Conservation (phyloP, 2,329 filamentous ascomycete species). For the Colletotrichum sp. region DNA sequence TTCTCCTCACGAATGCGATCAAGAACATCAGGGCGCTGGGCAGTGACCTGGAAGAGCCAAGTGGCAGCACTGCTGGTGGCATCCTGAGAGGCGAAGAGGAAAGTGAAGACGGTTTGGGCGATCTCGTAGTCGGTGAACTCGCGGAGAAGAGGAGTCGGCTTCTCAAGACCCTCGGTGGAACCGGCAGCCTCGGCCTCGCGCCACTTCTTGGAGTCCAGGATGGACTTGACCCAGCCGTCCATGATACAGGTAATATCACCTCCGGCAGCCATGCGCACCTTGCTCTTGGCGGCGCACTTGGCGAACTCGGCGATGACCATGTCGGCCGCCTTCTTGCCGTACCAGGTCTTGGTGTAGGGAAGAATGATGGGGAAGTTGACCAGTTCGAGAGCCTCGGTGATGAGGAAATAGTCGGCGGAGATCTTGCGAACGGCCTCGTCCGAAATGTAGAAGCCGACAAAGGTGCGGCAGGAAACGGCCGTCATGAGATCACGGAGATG, state of each 20-base stretch:
- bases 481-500: conserved; percentile 95
- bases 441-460: conserved; percentile 93
- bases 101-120: conserved; percentile 91
- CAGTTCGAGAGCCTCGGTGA: conserved; percentile 92
- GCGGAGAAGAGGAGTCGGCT: conserved; percentile 83
- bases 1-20: conserved; percentile 94
- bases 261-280: conserved; percentile 88
- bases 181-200: conserved; percentile 79
- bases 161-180: conserved; percentile 71
- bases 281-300: conserved; percentile 92
- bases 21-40: conserved; percentile 90
- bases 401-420: conserved; percentile 94
- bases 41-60: conserved; percentile 94
- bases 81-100: conserved; percentile 97
- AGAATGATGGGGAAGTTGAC: conserved; percentile 99
- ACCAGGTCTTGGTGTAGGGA: conserved; percentile 95
- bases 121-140: conserved; percentile 93
- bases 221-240: conserved; percentile 90
- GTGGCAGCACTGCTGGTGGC: conserved; percentile 92
- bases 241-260: conserved; percentile 91
- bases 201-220: conserved; percentile 85
- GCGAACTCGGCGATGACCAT: conserved; percentile 90
- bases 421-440: conserved; percentile 93
- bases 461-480: conserved; percentile 94
- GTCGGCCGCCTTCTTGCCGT: conserved; percentile 93